Evolutionary conservation across 1,284 basidiomycete species (phyloP), one percentile per base, ranked within the genome.

Genomic region (Vanrija sp.): DNA sequence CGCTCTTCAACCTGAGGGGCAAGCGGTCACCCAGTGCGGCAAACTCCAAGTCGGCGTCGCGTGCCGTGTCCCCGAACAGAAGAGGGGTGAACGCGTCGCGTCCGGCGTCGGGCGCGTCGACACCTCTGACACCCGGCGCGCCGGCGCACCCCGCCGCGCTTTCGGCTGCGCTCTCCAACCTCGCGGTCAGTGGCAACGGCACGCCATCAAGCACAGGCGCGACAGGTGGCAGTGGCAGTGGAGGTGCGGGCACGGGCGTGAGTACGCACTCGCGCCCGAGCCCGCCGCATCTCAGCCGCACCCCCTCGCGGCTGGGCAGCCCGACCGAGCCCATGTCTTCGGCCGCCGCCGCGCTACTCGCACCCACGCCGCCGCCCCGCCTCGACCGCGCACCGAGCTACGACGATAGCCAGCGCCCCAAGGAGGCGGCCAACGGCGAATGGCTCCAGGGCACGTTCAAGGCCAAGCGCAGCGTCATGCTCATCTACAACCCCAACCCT

Each of bases 401-500:
- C n/a, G 42, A 47, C n/a, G 47, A 49, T 8, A 20, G 24, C 15
- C 35, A 25, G 20, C n/a, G 45, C 19, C 18, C 31, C 19, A 31
- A 20, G 31, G 36, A 22, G 49, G 37, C n/a, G 38, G 20, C 48
- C 9, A 49, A 49, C 48, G 48, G 48, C 31, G 49, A 50, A 3
- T 50, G 49, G 49, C 42, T 50, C 19, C 16, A 38, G 12, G 49
- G 49, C n/a, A 45, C 23, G n/a, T 25, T 16, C 15, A 35, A 41
- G 14, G 38, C 31, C 14, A 41, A 53, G 45, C 45, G 45, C 20
- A 48, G 37, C 31, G 14, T 41, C 19, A 52, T 52, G 51, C 20
- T 52, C 20, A 31, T 52, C 39, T 63, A 63, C 45, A 65, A 65
- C 46, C 64, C 64, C 5, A 55, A 61, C 37, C 49, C 48, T 18